These are phyloP conservation scores for Polysphondylium violaceum DNA, from an alignment of 78 protist species.

Conservation along the genomic window DNA sequence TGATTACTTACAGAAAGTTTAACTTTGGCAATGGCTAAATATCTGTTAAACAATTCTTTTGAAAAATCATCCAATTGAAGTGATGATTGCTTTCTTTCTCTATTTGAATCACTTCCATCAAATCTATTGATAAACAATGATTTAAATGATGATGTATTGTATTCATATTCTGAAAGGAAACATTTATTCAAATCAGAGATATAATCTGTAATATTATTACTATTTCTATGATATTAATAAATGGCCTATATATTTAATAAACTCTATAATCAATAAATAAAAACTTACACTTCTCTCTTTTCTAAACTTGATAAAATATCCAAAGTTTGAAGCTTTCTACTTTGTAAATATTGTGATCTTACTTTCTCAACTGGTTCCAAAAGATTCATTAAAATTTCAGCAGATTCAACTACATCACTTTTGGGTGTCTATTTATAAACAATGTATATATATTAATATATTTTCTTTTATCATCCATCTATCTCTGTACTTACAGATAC, in stretches of 20 bases:
- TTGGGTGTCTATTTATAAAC: constrained; percentile 11
- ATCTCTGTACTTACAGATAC: constrained; percentile 17
- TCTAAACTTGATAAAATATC: constrained; percentile 21
- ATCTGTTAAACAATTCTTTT: constrained; percentile 56
- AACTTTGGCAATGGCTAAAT: constrained; percentile 20
- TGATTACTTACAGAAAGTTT: constrained; percentile 39
- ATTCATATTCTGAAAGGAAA: constrained; percentile 35
- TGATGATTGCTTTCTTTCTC: constrained; percentile 20
- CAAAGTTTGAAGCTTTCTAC: constrained; percentile 47
- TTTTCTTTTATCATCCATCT: not conserved
- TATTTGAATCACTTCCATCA: constrained; percentile 50
- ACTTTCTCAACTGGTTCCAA: constrained; percentile 69
- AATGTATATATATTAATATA: not conserved
- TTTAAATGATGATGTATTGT: constrained; percentile 15
- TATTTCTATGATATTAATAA: not conserved
- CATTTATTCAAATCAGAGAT: constrained; percentile 33
- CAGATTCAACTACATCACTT: constrained; percentile 44
- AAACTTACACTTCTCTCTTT: constrained; percentile 19
- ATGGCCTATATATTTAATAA: not conserved
- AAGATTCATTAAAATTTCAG: constrained; percentile 55
- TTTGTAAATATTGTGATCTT: constrained; percentile 56
- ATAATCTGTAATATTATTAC: constrained; percentile 23
- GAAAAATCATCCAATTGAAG: constrained; percentile 44
- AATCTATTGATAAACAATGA: constrained; percentile 63
- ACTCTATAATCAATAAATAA: not conserved